Evolutionary conservation across 1,139 yeast genomes (phyloP).

Genomic region (Meyerozyma athensensis): DNA sequence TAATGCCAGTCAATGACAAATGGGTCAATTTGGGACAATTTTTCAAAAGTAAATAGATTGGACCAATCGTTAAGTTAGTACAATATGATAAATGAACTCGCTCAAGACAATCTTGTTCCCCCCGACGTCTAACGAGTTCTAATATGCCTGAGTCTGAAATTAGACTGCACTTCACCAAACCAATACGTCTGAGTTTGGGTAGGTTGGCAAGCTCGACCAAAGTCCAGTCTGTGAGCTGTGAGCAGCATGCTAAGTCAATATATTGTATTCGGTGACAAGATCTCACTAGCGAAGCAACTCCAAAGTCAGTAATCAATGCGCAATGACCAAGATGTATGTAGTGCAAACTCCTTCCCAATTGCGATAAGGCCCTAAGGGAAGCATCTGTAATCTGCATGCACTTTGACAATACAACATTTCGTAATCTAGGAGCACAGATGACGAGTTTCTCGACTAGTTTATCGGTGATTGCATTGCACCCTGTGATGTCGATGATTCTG

Average conservation of each 20-base stretch:
- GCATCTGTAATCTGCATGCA: constrained; percentile 86
- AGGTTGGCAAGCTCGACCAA: constrained; percentile 71
- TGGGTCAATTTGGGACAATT: constrained; percentile 87
- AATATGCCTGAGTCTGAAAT: constrained; percentile 84
- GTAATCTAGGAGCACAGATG: constrained; percentile 71
- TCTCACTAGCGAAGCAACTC: constrained; percentile 71
- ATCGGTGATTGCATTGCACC: constrained; percentile 80
- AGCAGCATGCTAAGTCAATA: constrained; percentile 92
- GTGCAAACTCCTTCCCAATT: constrained; percentile 77
- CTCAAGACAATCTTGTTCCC: constrained; percentile 73
- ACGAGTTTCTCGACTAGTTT: constrained; percentile 71
- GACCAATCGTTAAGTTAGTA: constrained; percentile 68
- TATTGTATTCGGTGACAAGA: constrained; percentile 84
- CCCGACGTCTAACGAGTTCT: constrained; percentile 70
- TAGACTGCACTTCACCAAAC: constrained; percentile 84
- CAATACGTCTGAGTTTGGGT: constrained; percentile 83
- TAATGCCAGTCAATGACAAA: constrained; percentile 82
- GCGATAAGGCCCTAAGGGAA: constrained; percentile 66
- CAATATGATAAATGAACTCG: constrained; percentile 93
- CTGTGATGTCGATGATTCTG: constrained; percentile 80
- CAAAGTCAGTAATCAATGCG: constrained; percentile 81
- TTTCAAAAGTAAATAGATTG: constrained; percentile 66
- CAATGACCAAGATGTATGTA: constrained; percentile 95
- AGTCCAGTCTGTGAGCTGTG: constrained; percentile 82
- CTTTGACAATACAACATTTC: constrained; percentile 86